Base-by-base conservation (phyloP, 345 rosid species). In the Eucalyptus pumila region DNA sequence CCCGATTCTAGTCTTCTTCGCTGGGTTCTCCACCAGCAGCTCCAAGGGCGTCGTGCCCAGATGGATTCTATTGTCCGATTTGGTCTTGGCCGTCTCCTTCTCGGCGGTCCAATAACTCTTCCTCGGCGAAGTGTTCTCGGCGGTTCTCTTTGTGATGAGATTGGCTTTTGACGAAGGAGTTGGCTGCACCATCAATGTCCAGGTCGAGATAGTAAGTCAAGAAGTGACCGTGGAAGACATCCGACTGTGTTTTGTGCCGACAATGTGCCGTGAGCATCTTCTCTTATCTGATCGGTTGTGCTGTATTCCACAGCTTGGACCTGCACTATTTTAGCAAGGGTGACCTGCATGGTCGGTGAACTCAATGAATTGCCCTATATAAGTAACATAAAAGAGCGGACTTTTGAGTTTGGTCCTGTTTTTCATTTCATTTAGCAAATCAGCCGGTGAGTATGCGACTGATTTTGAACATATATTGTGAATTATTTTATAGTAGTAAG, bases 161-260 rank as follows among this genome's bases (percentile, higher is more conserved):
- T 91, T 95, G 47, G 96, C 91, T 90, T 94, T 96, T 52, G 85
- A 94, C 92, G 60, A 97, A 95, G 42, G 99, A 97, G 89, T 93
- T 96, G 54, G 67, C 51, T 87, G 83, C 72, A 56, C 96, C 97
- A 87, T 96, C 99, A 54, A 96, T 88, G 90, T 97, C 99, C 1
- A 95, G 95, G 85, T 96, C 99, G 10, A 96, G 92, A 90, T 96
- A 94, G 89, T 94, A 97, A 2, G 97, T 97, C 30, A 97, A 42
- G 92, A 88, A 95, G 89, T 95, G 99, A 89, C 96, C 99, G 54
- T 96, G 98, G 88, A 94, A 92, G 67, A 91, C 92, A 19, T 85
- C 94, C 97, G 49, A 96, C 81, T 26, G 95, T 90, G 92, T 96
- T 95, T 54, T 91, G 93, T 14, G 97, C 95, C 58, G 95, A 93